Conservation (phyloP, 2,329 filamentous ascomycete genomes). For the Epichloe gansuensis region DNA sequence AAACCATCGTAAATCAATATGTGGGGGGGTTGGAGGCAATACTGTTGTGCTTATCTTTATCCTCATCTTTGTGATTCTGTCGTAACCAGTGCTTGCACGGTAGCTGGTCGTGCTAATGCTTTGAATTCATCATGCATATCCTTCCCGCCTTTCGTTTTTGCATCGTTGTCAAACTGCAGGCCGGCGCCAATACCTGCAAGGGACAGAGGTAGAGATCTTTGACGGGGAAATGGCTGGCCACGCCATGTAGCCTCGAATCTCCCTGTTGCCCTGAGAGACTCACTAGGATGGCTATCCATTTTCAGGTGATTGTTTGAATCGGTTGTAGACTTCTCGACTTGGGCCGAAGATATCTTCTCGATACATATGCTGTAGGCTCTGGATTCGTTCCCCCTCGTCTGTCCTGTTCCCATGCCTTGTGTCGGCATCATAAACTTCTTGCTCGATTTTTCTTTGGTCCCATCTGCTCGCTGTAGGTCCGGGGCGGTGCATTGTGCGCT, state of each 20-base stretch:
- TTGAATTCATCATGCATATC: conserved; percentile 10
- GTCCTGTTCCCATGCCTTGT: neutral
- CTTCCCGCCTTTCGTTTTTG: conserved; percentile 8
- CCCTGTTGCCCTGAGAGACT: neutral
- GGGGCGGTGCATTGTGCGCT: neutral
- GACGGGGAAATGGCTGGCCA: neutral
- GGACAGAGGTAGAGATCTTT: conserved; percentile 7
- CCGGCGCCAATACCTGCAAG: conserved; percentile 16
- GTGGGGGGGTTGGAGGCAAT: neutral
- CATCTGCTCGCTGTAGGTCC: neutral
- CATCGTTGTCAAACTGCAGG: conserved; percentile 10
- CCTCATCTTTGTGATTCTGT: conserved; percentile 8
- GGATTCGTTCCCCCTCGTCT: neutral
- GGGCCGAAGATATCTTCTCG: neutral
- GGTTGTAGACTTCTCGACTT: neutral
- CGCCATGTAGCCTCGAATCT: neutral
- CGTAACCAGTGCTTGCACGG: conserved; percentile 9
- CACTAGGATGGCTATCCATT: neutral
- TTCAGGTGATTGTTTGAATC: neutral
- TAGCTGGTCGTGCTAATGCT: conserved; percentile 8
- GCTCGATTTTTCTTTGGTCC: neutral
- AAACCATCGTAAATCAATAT: neutral
- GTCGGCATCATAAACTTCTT: neutral
- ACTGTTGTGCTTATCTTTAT: neutral
- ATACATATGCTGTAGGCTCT: neutral